Evolutionary conservation across 164 flowering plant genomes (phyloP).

Genomic region (Echeveria elegans): DNA sequence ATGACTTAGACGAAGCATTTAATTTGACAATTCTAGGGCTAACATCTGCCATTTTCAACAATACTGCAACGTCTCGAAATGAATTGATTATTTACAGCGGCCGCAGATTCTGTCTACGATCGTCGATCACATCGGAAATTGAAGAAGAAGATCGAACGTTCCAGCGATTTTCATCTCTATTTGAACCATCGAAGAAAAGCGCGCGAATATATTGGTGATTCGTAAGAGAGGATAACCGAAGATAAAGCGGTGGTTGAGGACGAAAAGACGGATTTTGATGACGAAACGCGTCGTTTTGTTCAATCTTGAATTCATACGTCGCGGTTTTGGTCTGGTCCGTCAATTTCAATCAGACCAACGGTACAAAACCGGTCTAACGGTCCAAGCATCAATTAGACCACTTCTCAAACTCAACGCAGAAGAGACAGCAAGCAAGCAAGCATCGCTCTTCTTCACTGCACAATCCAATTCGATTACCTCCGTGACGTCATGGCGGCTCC

Average conservation of each 20-base stretch:
- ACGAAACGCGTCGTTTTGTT: no score
- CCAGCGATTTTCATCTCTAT: not conserved
- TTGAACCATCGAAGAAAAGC: not conserved
- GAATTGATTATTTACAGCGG: no score
- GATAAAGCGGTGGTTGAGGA: not conserved
- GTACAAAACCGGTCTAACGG: not conserved
- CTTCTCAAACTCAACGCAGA: not conserved
- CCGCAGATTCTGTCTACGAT: no score
- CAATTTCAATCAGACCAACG: no score
- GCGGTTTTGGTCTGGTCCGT: no score
- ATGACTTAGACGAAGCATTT: not conserved
- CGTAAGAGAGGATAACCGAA: no score
- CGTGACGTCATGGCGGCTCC: not conserved
- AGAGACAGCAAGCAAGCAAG: no score
- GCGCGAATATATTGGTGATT: not conserved
- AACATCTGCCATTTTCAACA: not conserved
- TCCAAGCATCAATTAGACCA: not conserved
- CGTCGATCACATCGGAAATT: no score
- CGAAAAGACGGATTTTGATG: no score
- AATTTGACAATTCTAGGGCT: conserved; percentile 3
- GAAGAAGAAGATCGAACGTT: no score
- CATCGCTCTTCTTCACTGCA: not conserved
- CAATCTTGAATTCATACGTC: no score
- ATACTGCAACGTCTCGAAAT: no score
- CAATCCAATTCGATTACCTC: not conserved